Base-by-base conservation (phyloP, 768 basidiomycete genomes). In the Chalciporus chontae region DNA sequence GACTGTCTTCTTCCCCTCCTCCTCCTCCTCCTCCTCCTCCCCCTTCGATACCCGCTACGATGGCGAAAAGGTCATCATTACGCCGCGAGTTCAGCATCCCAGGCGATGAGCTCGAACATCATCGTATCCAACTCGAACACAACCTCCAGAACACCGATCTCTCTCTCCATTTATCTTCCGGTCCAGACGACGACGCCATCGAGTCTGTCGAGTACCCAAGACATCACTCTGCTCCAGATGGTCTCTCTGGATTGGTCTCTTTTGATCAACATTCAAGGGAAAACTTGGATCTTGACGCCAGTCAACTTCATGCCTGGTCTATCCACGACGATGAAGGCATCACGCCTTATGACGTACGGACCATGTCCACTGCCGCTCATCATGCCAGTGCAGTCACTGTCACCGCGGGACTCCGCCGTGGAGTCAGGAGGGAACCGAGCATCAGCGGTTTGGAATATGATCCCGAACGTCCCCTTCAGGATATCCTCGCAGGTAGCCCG, bases 381-480 rank as follows among this genome's bases (percentile, higher is more conserved):
- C 94, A 96, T 68, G 92, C 90, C 21, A 90, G 87, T 55, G 90
- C 82, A 3, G 73, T 95, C 45, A 95, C 94, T 0, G 76, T 96
- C 15, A 87, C 79, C 45, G 90, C 91, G 4, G 93, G 94, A 1
- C 76, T 95, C 9, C 75, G 74, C 2, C 74, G 81, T 3, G 52
- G 54, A 38, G 67, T 65, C 17, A 72, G 76, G 41, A 71, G 83
- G 50, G 84, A 87, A 57, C 63, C 71, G 15, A 77, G 82, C 57
- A 61, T 87, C 45, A 87, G 84, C 64, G 87, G 84, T 34, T 85
- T 85, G 37, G 90, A 93, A 62, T 93, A 88, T 54, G 90, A 93
- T 64, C 90, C 90, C 4, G 90, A 93, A 29, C 74, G 90, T 18
- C 87, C 87, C 1, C 65, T 92, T 27, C 77, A 85, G 52, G 78